Evolutionary conservation across 108 stramenopile genomes (phyloP).

Genomic region (Skeletonema menzelii): DNA sequence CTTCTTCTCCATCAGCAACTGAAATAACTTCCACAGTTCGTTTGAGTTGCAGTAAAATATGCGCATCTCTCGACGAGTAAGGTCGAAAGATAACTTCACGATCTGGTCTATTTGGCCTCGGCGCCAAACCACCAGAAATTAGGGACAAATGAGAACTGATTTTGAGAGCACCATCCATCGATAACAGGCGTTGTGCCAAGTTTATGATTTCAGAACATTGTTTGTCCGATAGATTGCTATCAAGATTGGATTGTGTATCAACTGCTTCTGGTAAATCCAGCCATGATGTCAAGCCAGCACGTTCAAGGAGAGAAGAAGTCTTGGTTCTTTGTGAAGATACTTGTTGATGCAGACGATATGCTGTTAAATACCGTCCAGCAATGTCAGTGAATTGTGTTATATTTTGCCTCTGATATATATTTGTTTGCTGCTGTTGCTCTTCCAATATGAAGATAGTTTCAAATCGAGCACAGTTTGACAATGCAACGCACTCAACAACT

Average conservation of each 20-base stretch:
- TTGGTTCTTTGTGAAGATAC: conserved; percentile 15
- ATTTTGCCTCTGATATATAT: background rate
- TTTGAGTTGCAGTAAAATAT: conserved; percentile 79
- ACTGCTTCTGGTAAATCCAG: conserved; percentile 42
- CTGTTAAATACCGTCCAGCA: conserved; percentile 29
- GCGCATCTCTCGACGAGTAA: conserved; percentile 79
- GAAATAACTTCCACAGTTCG: conserved; percentile 60
- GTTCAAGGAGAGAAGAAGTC: conserved; percentile 27
- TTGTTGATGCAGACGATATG: conserved; percentile 35
- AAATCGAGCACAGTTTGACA: conserved; percentile 81
- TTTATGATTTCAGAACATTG: conserved; percentile 7
- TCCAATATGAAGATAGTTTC: conserved; percentile 49
- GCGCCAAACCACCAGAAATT: conserved; percentile 66
- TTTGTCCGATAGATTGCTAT: conserved; percentile 7
- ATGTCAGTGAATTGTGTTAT: background rate
- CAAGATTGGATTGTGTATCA: background rate
- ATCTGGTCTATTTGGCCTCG: conserved; percentile 66
- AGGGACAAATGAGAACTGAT: conserved; percentile 48
- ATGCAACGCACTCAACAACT: conserved; percentile 58
- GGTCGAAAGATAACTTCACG: conserved; percentile 73
- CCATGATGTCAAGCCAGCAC: conserved; percentile 38
- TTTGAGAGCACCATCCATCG: conserved; percentile 21
- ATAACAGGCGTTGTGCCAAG: conserved; percentile 19
- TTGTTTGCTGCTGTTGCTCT: background rate
- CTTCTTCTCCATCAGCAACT: conserved; percentile 3